phyloP scores from a whole-genome alignment of 192 early-diverging fungal species.

The Coemansia sp. region DNA sequence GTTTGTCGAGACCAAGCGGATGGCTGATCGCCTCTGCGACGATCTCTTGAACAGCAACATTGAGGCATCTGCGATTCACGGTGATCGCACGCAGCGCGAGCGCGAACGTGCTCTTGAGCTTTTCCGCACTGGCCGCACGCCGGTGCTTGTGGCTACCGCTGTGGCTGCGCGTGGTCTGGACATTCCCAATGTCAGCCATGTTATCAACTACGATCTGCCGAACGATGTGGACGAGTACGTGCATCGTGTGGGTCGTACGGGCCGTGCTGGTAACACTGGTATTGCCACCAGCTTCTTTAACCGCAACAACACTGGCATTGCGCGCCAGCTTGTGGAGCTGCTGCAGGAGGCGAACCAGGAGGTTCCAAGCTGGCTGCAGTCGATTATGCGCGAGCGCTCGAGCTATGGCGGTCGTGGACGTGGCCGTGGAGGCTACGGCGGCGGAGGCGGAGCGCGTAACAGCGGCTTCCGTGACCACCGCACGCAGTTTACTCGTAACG shows the following conservation, averaged over 20 bases:
- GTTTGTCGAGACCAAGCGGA: constrained; percentile 96
- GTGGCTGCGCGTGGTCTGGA: constrained; percentile 96
- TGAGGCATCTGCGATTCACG: constrained; percentile 96
- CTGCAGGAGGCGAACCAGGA: constrained; percentile 95
- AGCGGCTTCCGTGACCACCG: constrained; percentile 40
- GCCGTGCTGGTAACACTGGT: constrained; percentile 93
- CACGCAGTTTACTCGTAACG: constrained; percentile 28
- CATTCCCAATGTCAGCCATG: constrained; percentile 81
- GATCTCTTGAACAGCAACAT: constrained; percentile 73
- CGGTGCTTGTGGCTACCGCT: constrained; percentile 94
- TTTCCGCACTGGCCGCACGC: constrained; percentile 80
- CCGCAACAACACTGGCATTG: constrained; percentile 79
- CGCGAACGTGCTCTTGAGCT: constrained; percentile 86
- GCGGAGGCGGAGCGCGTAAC: constrained; percentile 31
- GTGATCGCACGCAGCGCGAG: constrained; percentile 92
- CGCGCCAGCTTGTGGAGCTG: constrained; percentile 81
- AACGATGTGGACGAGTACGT: constrained; percentile 97
- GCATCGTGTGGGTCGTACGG: constrained; percentile 98
- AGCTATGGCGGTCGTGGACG: constrained; percentile 58
- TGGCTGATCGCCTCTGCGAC: constrained; percentile 86
- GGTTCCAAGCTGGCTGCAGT: constrained; percentile 77
- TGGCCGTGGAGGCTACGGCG: constrained; percentile 42
- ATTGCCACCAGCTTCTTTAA: constrained; percentile 94
- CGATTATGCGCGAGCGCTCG: constrained; percentile 63
- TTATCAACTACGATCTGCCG: constrained; percentile 95